Conservation (phyloP, 2,329 filamentous ascomycete genomes). For the Karstenula rhodostoma region DNA sequence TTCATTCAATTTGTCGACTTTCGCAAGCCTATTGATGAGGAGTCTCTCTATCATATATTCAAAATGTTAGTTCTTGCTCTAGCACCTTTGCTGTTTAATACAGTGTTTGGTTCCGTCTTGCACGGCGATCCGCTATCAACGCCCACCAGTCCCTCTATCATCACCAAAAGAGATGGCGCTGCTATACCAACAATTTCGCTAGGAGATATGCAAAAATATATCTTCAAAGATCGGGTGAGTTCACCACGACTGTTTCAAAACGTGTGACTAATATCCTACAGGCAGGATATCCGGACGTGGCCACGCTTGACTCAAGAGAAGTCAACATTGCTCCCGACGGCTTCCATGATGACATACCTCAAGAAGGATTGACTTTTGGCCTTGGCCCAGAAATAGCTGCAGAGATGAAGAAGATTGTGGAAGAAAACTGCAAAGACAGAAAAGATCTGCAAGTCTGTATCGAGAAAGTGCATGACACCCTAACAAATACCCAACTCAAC, state of each 20-base stretch:
- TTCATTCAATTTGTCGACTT: neutral
- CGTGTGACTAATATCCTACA: neutral
- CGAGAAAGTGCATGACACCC: neutral
- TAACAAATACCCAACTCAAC: neutral
- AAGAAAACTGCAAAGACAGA: no score
- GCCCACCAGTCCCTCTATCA: neutral
- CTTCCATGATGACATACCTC: neutral
- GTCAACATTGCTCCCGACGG: constrained; percentile 1
- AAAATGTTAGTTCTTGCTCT: constrained; percentile 1
- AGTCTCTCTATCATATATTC: neutral
- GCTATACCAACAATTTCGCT: constrained; percentile 3
- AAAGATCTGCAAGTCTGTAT: no score
- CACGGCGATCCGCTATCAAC: neutral
- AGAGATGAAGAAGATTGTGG: constrained; percentile 1
- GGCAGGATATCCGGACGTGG: neutral
- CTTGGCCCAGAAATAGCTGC: neutral
- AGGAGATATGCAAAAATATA: constrained; percentile 1
- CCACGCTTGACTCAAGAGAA: neutral
- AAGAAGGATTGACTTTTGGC: neutral
- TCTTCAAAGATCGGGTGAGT: neutral
- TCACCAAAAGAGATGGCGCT: neutral
- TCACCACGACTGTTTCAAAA: neutral
- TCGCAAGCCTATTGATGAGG: neutral
- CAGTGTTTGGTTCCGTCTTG: neutral
- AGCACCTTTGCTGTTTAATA: constrained; percentile 1